Evolutionary conservation across 257 asterid genomes (phyloP), one percentile per base, ranked within the genome.

Genomic region (Jacaranda copaia): DNA sequence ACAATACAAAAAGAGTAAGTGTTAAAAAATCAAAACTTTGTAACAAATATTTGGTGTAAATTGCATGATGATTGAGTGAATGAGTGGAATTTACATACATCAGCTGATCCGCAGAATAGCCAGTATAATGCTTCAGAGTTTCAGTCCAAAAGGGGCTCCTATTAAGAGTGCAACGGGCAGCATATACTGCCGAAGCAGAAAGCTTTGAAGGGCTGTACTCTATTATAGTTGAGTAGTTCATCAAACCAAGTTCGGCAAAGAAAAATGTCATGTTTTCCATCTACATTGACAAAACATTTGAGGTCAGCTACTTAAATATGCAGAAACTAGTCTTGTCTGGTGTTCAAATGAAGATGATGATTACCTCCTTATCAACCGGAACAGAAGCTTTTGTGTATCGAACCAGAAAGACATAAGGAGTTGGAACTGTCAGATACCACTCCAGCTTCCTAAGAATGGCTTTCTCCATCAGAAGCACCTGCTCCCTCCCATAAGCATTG

Each of bases 121-220:
- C 88, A 0, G 93, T 94, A 70, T 94, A 85, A 81, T 94, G 93
- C 81, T 89, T 73, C 76, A 92, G 85, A 32, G 93, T 92, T n/a
- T 80, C 88, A 5, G 91, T 87, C 98, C 97, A 94, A 0, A 51
- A 52, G 11, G 97, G 97, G 53, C 63, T 70, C 86, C 73, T 84
- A 40, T 82, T 80, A 65, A 94, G 88, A 8, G 96, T 89, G 80
- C 88, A 82, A 6, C 97, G 90, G 4, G 97, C 97, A 12, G 87
- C 94, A 15, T 93, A 93, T 14, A 94, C 93, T 3, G 97, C 89
- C 57, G 98, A 76, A 57, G 98, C 98, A 11, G 96, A 85, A 19
- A 93, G 84, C 85, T 73, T 84, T 16, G 97, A 93, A 36, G 94
- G 91, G 81, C 83, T 78, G 82, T 79, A 74, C 35, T 53, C 52